These are phyloP conservation scores for Maudiozyma barnettii DNA, from an alignment of 805 yeast genomes.

Conservation along the genomic window DNA sequence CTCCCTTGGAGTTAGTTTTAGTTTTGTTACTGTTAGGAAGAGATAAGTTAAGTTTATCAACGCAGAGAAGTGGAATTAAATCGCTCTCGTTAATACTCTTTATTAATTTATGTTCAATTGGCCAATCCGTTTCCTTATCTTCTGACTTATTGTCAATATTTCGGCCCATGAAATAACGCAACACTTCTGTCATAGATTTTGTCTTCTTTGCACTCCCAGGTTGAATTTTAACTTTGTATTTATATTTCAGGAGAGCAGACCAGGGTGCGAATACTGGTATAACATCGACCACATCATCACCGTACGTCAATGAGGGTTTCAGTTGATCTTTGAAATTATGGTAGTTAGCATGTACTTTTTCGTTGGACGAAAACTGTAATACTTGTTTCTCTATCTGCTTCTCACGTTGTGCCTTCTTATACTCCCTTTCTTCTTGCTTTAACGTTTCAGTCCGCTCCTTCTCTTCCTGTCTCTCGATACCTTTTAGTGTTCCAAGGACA, in stretches of 20 bases:
- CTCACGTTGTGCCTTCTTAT: slow-evolving; percentile 29
- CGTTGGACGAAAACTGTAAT: slow-evolving; percentile 28
- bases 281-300: slow-evolving; percentile 50
- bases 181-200: slow-evolving; percentile 64
- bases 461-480: slow-evolving; percentile 32
- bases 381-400: slow-evolving; percentile 33
- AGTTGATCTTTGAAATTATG: slow-evolving; percentile 35
- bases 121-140: slow-evolving; percentile 58
- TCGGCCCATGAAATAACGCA: slow-evolving; percentile 46
- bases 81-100: slow-evolving; percentile 54
- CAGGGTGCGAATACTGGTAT: slow-evolving; percentile 93
- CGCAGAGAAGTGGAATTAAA: slow-evolving; percentile 55
- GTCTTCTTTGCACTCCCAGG: slow-evolving; percentile 80
- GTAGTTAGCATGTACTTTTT: slow-evolving; percentile 36
- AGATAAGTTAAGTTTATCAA: slow-evolving; percentile 57
- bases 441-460: slow-evolving; percentile 28
- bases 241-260: slow-evolving; percentile 61
- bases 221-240: slow-evolving; percentile 74
- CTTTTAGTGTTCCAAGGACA: slow-evolving; percentile 74
- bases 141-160: slow-evolving; percentile 37
- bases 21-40: slow-evolving; percentile 37
- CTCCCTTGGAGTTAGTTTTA: background rate
- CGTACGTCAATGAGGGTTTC: slow-evolving; percentile 22
- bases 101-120: slow-evolving; percentile 49
- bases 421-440: slow-evolving; percentile 29